Base-by-base conservation (phyloP, 179 eudicot genomes). In the Patellifolia procumbens region DNA sequence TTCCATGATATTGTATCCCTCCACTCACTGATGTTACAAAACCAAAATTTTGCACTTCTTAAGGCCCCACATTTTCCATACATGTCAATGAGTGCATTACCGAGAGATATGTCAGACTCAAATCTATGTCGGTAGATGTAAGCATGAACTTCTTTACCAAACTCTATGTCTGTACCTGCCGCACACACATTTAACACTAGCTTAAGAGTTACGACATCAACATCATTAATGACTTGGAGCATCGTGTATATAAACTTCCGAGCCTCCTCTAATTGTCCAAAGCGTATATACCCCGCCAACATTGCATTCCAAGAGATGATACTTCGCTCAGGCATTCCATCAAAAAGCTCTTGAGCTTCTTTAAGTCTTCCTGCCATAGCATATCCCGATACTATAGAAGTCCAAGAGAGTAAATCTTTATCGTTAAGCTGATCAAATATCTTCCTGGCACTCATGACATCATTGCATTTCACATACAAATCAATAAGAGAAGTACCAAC, bases 91-190 rank as follows among this genome's bases (percentile, higher is more conserved):
- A 92, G 88, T 6, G 88, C 85, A 83, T 92, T 92, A 60, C 83
- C 83, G 60, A 89, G 81, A 63, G 72, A 76, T 26, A 77, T 52
- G 66, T 86, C 82, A 64, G 75, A 74, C 68, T 43, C 73, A 32
- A 83, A 78, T 53, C 81, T 86, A 69, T 79, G 91, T 32, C 96
- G 86, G 58, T 88, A 92, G 39, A 81, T 61, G 78, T 68, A 88
- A 2, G 86, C 93, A 76, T 91, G 97, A 80, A 78, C 86, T 75
- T 92, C 96, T 77, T 84, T 89, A 45, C 97, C 97, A 59, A 89
- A 76, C 80, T 91, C 89, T 49, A 89, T 73, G 82, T 87, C 82
- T 8, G 86, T 86, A 68, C 88, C 82, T 35, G 89, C 89, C 78
- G 91, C 81, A 28, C 82, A 88, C 46, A 88, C 79, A 68, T 82